Percentiles rank a stretch among this genome's conserved stretches.
phyloP scores from a whole-genome alignment of 2,329 filamentous ascomycete genomes.

The Fusarium incarnatum region DNA sequence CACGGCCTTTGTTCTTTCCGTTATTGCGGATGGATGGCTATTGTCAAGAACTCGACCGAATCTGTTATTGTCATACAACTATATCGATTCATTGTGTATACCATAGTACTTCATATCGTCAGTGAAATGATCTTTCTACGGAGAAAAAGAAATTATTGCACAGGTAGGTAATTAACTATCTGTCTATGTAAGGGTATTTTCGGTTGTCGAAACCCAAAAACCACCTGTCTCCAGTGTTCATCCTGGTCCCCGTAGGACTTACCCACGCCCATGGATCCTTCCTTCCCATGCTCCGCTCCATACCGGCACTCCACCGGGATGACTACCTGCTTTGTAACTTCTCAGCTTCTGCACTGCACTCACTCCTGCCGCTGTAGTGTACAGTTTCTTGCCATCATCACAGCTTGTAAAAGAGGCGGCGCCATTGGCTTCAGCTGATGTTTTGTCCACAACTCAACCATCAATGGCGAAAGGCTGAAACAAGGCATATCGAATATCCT shows the following conservation, averaged over 20 bases:
- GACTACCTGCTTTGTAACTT: not conserved
- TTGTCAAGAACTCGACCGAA: conserved; percentile 2
- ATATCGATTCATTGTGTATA: not conserved
- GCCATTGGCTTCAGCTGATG: not conserved
- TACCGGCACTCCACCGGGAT: not conserved
- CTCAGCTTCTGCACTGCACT: not conserved
- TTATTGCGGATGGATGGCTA: not conserved
- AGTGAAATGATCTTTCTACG: not conserved
- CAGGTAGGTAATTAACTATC: not conserved
- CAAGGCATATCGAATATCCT: not conserved
- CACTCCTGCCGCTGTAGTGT: not conserved
- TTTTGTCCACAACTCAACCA: not conserved
- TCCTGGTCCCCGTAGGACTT: not conserved
- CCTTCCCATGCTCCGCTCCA: not conserved
- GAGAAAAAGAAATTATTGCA: not conserved
- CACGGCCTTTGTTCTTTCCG: not conserved
- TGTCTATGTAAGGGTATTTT: not conserved
- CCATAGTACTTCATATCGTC: not conserved
- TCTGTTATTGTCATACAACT: not conserved
- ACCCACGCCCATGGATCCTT: conserved; percentile 3
- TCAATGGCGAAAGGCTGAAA: conserved; percentile 16
- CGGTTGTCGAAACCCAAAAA: not conserved
- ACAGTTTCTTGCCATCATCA: not conserved
- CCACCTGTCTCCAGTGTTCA: not conserved
- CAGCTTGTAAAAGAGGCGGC: not conserved